Evolutionary conservation across 495 filamentous ascomycete species (phyloP).

Genomic region (Trichocladium uniseriatum): DNA sequence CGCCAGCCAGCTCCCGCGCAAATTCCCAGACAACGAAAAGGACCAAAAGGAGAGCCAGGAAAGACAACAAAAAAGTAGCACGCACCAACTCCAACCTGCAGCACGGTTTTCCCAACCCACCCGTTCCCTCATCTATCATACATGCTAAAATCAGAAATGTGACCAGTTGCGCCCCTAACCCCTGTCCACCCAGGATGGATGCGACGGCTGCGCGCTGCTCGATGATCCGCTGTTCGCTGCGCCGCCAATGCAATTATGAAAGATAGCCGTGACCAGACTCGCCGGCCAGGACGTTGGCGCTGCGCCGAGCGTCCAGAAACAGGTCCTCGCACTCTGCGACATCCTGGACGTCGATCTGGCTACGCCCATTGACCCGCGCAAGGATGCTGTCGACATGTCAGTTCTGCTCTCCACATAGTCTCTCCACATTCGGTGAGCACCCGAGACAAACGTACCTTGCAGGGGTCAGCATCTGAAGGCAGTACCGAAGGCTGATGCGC

Average conservation of each 20-base stretch:
- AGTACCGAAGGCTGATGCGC: constrained; percentile 82
- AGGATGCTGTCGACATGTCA: constrained; percentile 39
- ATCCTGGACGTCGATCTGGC: constrained; percentile 69
- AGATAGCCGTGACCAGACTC: constrained; percentile 56
- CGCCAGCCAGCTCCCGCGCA: constrained; percentile 9
- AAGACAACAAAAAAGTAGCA: constrained; percentile 6
- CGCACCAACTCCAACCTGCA: constrained; percentile 22
- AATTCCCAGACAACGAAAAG: constrained; percentile 2
- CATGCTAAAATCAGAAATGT: constrained; percentile 30
- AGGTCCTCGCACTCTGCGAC: constrained; percentile 82
- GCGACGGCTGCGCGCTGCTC: neutral
- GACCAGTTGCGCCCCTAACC: constrained; percentile 24
- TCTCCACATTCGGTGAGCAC: neutral
- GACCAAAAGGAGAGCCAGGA: neutral
- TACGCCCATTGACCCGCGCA: constrained; percentile 54
- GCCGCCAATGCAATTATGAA: constrained; percentile 28
- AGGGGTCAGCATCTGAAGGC: constrained; percentile 83
- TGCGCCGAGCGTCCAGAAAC: constrained; percentile 82
- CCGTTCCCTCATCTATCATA: constrained; percentile 24
- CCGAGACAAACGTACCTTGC: constrained; percentile 40
- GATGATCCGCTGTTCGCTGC: neutral
- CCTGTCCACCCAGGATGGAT: constrained; percentile 1
- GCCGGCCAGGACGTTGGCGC: constrained; percentile 59
- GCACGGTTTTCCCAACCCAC: constrained; percentile 23
- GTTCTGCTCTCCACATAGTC: neutral